Evolutionary conservation across 768 basidiomycete genomes (phyloP), one percentile per base, ranked within the genome.

Genomic region (Tricholoma sp.): DNA sequence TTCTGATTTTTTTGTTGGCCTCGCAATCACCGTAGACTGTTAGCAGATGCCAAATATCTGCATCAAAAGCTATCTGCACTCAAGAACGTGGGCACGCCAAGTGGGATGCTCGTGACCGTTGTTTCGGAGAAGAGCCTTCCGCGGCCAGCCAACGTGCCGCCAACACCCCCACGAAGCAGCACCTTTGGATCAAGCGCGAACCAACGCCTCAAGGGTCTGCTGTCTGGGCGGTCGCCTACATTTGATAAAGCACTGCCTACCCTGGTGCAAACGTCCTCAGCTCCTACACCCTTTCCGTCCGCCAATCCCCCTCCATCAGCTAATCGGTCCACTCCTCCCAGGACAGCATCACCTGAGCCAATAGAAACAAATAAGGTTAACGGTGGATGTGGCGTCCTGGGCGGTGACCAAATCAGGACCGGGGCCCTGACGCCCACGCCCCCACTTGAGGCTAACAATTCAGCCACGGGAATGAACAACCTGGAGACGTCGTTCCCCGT

Each of bases 71-170:
- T 96, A 18, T 81, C 86, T 6, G 80, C 74, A 8, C 79, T 96
- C 9, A 89, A 86, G 68, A 88, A 89, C 64, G 83, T 89, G 18
- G 78, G 80, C 17, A 79, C 83, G 0, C 85, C 88, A 0, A 86
- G 86, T 11, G 80, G 77, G 15, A 91, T 93, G 84, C 80, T 97
- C 18, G 89, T 91, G 71, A 91, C 85, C 9, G 84, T 97, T 53
- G 85, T 96, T 55, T 76, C 83, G 47, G 94, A 96, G 73, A 93
- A 94, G 68, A 62, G 75, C n/a, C 66, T 87, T 50, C 78, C 80
- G 48, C 73, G 74, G 53, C 47, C 68, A 51, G 63, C 63, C 50
- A 57, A 58, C 24, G 53, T 64, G 42, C 56, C 65, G 32, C 60
- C 68, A 48, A 59, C 65, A 6, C 60, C 70, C 24, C 59, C 68